Evolutionary conservation across 2,329 filamentous ascomycete genomes (phyloP), one percentile per base, ranked within the genome.

Genomic region (Neurospora sp.): DNA sequence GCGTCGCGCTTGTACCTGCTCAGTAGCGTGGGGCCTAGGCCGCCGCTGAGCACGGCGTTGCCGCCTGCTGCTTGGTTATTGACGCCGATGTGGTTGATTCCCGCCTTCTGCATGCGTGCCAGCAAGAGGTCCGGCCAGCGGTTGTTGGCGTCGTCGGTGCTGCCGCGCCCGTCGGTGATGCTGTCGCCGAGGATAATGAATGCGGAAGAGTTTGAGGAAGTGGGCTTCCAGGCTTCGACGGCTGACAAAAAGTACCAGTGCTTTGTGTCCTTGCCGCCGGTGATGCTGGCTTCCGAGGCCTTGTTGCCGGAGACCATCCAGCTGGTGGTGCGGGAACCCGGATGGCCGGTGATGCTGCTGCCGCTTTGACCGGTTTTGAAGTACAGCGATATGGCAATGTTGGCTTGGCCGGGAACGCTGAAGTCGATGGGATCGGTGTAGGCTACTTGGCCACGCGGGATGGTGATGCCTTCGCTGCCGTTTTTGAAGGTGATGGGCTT

Each of bases 31-130:
- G 89, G 89, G 0, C 90, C 89, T 0, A 90, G 81, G 0, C 89
- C 86, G 68, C 89, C 88, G 10, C 80, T 79, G 0, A 91, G 82
- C 2, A 91, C 83, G 0, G 87, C 81, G 77, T 91, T 91, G n/a
- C 89, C 90, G 66, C 89, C 89, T 0, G 89, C 89, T 1, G 89
- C 89, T 78, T 91, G 86, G 79, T 91, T 91, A 72, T 84, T 81
- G 13, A 91, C 79, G 13, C 84, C 83, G 68, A 91, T 83, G 71
- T 84, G 79, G 28, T 79, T 80, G 66, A 85, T 83, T 13, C 77
- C 76, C 66, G 82, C 76, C 73, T 83, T 75, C 75, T 86, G 83
- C 81, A 89, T 79, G 70, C 82, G 81, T 13, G 80, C 79, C 38
- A 87, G 79, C 17, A 90, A 79, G 0, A 87, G 79, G 74, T 89